These are phyloP conservation scores for Linum lewisii DNA, from an alignment of 345 rosid genomes.

Conservation along the genomic window DNA sequence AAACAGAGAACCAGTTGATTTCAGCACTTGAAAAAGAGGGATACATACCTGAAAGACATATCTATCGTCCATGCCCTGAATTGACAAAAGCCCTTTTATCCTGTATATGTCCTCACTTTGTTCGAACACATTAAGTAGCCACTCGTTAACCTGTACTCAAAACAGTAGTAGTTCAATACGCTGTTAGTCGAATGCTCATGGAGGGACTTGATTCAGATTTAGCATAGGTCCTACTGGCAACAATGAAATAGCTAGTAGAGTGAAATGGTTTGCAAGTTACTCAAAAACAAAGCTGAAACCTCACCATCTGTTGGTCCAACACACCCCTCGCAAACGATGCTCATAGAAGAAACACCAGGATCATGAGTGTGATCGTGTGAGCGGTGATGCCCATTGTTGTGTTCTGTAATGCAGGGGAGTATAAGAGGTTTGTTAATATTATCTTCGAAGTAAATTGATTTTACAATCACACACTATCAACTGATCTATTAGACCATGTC, in stretches of 20 bases:
- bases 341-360: constrained; percentile 91
- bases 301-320: constrained; percentile 95
- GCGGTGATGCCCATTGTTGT: constrained; percentile 59
- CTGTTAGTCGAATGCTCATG: background rate
- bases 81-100: constrained; percentile 90
- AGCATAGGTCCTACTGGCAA: background rate
- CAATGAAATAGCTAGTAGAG: background rate
- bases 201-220: background rate
- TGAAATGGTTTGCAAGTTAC: too few species aligned
- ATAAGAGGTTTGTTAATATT: constrained; percentile 1
- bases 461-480: too few species aligned
- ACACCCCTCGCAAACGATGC: constrained; percentile 89
- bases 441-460: too few species aligned
- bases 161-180: constrained; percentile 3
- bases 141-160: constrained; percentile 77
- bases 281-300: too few species aligned
- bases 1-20: constrained; percentile 2
- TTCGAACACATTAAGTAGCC: constrained; percentile 83
- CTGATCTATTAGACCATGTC: too few species aligned
- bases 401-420: constrained; percentile 36
- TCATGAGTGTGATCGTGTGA: constrained; percentile 88
- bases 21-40: background rate
- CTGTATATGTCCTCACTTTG: constrained; percentile 86
- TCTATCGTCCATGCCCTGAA: constrained; percentile 73
- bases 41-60: constrained; percentile 79